Conservation (phyloP, 2,329 filamentous ascomycete genomes). For the Orbilia oligospora region DNA sequence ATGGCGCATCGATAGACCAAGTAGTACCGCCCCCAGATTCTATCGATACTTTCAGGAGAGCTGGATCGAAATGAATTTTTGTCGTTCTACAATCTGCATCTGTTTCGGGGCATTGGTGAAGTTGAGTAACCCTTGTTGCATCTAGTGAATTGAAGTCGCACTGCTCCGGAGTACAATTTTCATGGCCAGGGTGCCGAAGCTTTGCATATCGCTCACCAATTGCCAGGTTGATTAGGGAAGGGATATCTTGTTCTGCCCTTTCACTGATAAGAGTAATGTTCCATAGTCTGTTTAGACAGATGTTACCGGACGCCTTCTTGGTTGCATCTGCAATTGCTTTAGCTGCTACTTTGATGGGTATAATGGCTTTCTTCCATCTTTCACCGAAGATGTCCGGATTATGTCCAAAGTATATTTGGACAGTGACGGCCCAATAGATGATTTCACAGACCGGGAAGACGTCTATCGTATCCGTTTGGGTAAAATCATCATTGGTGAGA, state of each 20-base stretch:
- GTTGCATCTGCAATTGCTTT: slow-evolving; percentile 15
- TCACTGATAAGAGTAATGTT: slow-evolving; percentile 21
- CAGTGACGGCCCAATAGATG: slow-evolving; percentile 22
- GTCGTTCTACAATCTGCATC: not conserved
- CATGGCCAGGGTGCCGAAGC: slow-evolving; percentile 29
- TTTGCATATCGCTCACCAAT: slow-evolving; percentile 3
- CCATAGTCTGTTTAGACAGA: slow-evolving; percentile 42
- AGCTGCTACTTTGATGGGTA: slow-evolving; percentile 20
- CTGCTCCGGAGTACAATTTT: slow-evolving; percentile 12
- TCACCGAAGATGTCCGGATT: slow-evolving; percentile 4
- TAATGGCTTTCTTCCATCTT: slow-evolving; percentile 20
- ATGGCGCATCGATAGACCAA: slow-evolving; percentile 35
- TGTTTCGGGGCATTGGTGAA: slow-evolving; percentile 15
- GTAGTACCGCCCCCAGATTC: not conserved
- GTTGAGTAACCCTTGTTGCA: slow-evolving; percentile 30
- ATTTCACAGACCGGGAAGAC: slow-evolving; percentile 35
- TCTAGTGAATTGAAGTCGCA: slow-evolving; percentile 33
- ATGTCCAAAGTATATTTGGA: slow-evolving; percentile 24
- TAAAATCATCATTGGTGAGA: not conserved
- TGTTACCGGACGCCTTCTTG: not conserved
- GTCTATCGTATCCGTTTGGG: not conserved
- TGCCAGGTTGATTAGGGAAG: slow-evolving; percentile 15
- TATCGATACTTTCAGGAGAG: slow-evolving; percentile 17
- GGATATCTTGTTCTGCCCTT: slow-evolving; percentile 32
- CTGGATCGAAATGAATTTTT: slow-evolving; percentile 28